Percentiles rank a stretch among this genome's conserved stretches.
These are phyloP conservation scores for Plantago coronopus DNA, from an alignment of 305 asterid species.

Conservation along the genomic window DNA sequence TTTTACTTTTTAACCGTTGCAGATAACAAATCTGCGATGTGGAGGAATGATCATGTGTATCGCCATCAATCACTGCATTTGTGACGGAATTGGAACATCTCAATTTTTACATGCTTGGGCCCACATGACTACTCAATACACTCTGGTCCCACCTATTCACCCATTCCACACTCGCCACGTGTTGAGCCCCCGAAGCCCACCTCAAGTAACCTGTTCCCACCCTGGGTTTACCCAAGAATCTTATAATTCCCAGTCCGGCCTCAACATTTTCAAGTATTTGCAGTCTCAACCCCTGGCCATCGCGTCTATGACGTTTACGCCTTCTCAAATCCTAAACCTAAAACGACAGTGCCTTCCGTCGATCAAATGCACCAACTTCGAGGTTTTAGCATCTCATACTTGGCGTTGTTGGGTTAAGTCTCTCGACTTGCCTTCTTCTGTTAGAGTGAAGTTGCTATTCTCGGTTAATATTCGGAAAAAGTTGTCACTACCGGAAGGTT, in stretches of 20 bases:
- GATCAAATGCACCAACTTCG: conserved; percentile 67
- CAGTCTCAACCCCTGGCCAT: conserved; percentile 60
- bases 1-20: conserved; percentile 15
- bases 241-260: conserved; percentile 22
- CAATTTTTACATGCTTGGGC: conserved; percentile 87
- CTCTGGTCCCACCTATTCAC: conserved; percentile 22
- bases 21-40: conserved; percentile 70
- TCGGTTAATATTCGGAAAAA: conserved; percentile 46
- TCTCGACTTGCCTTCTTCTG: conserved; percentile 34
- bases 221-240: conserved; percentile 36
- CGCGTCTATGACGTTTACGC: conserved; percentile 48
- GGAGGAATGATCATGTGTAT: conserved; percentile 76
- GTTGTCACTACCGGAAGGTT: conserved; percentile 48
- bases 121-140: conserved; percentile 40
- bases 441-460: conserved; percentile 51
- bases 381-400: conserved; percentile 65
- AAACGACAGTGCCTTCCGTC: conserved; percentile 55
- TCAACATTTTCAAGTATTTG: conserved; percentile 38
- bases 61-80: conserved; percentile 67
- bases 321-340: conserved; percentile 46
- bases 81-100: conserved; percentile 88
- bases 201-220: conserved; percentile 35
- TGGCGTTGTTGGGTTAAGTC: conserved; percentile 82
- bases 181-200: conserved; percentile 52
- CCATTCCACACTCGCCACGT: conserved; percentile 71